Base-by-base conservation (phyloP, 78 protist species). In the Dictyostelium intermedium region DNA sequence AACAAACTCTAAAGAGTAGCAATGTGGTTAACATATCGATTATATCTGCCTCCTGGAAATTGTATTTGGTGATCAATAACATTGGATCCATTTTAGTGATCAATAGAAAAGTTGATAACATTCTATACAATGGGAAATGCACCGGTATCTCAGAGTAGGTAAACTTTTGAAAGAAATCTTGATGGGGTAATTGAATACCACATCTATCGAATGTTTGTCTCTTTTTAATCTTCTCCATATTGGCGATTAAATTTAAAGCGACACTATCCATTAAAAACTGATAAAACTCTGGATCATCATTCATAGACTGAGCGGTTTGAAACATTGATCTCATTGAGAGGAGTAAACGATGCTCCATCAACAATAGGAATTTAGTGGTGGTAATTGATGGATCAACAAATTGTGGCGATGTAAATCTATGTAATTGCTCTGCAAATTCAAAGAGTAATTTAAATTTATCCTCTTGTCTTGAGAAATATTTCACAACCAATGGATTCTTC, bases 101-200 rank as follows among this genome's bases (percentile, higher is more conserved):
- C 20, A 86, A 25, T 14, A 89, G 34, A 0, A 50, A 23, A 5
- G 66, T 61, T 10, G 87, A 20, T 10, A 89, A 6, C 72, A 89
- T 69, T 61, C 94, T 72, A 69, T 89, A 89, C 60, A 89, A 69
- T 45, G 94, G 82, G 30, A 89, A 89, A 70, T 89, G 94, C 32
- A 89, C 82, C 69, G 94, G 94, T 34, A 89, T 89, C 50, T 89
- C 94, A 70, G 77, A 80, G 41, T 80, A 89, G 9, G 82, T 89
- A 14, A 89, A 89, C 39, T 80, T 89, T 81, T 80, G 85, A 78
- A 89, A 89, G 82, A 89, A 89, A 50, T 89, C 94, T 80, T 39
- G 72, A 47, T 89, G 94, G 47, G 94, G 94, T 50, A 89, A 89
- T 47, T 43, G 8, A 2, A 89, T 56, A 2, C 86, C 86, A 82